phyloP scores from a whole-genome alignment of 345 rosid species.

The Camelina laxa region DNA sequence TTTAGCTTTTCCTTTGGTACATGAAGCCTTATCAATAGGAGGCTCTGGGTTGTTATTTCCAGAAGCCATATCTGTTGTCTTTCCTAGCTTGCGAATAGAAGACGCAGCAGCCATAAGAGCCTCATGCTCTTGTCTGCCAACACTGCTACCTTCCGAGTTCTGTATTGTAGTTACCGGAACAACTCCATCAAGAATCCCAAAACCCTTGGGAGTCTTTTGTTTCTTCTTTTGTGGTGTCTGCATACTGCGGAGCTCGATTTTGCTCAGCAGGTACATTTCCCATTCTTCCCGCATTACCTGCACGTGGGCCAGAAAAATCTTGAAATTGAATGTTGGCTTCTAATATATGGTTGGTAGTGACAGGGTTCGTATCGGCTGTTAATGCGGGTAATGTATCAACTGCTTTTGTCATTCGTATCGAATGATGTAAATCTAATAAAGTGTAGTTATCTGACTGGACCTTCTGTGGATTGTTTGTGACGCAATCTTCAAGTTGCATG shows the following conservation, averaged over 20 bases:
- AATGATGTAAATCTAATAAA: constrained; percentile 18
- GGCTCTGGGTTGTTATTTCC: constrained; percentile 52
- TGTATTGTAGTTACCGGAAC: constrained; percentile 65
- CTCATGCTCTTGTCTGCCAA: constrained; percentile 73
- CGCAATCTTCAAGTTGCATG: constrained; percentile 96
- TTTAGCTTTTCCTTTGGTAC: constrained; percentile 55
- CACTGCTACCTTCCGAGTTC: constrained; percentile 71
- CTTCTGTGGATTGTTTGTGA: constrained; percentile 67
- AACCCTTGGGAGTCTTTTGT: constrained; percentile 77
- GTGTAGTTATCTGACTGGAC: constrained; percentile 42
- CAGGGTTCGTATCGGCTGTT: background rate
- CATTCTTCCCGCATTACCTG: constrained; percentile 95
- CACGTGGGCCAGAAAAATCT: background rate
- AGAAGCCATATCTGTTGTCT: constrained; percentile 42
- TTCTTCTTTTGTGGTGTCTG: constrained; percentile 81
- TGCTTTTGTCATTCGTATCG: no score
- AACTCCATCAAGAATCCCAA: constrained; percentile 93
- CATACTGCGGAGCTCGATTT: constrained; percentile 68
- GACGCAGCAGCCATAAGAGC: constrained; percentile 84
- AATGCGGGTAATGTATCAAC: no score
- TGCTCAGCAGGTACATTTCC: constrained; percentile 89
- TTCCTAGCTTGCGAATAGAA: constrained; percentile 57
- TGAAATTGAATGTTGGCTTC: background rate
- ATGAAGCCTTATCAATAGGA: constrained; percentile 43
- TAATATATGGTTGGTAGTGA: constrained; percentile 2